Base-by-base conservation (phyloP, 331 rosid genomes). In the Malus hybrid region DNA sequence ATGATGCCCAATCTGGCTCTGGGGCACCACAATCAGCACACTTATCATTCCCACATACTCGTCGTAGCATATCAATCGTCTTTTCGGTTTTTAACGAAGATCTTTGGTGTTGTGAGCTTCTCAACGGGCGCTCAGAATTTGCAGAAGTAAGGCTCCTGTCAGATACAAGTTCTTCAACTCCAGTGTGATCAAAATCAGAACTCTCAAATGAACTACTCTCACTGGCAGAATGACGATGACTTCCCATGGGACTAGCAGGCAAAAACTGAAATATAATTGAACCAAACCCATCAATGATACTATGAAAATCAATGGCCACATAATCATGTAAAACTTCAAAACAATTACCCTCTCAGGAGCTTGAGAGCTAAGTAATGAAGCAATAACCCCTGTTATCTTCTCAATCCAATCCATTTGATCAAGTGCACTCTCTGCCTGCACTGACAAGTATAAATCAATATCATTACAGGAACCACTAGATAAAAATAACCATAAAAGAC, bases 371-470 rank as follows among this genome's bases (percentile, higher is more conserved):
- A 95, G 93, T 84, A 95, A 85, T 42, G 99, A 95, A 71, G 99
- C 98, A 87, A 95, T 95, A 82, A 95, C 99, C 72, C 99, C 99
- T 1, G 99, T 95, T 82, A 95, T 95, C 88, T 95, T 95, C 81
- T 95, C 99, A 77, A 95, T 95, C 99, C 99, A 95, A 84, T 95
- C 99, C 98, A 90, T 92, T 89, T 95, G 99, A 80, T 95, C 99
- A 75, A 95, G 76, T 1, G 99, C 99, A 84, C 99, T 95, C 88
- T 95, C 99, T 89, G 99, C 99, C 99, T 95, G 97, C 93, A 88
- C 88, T 85, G 87, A 92, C 93, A 88, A 86, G 88, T 84, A 87
- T 58, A 88, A 85, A 80, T 76, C 79, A 80, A 72, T 66, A 82
- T 73, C 72, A 82, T 78, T 82, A 79, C 61, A 82, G 80, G 88